These are phyloP conservation scores for Fraxinus paxiana DNA, from an alignment of 305 asterid genomes.

Conservation along the genomic window DNA sequence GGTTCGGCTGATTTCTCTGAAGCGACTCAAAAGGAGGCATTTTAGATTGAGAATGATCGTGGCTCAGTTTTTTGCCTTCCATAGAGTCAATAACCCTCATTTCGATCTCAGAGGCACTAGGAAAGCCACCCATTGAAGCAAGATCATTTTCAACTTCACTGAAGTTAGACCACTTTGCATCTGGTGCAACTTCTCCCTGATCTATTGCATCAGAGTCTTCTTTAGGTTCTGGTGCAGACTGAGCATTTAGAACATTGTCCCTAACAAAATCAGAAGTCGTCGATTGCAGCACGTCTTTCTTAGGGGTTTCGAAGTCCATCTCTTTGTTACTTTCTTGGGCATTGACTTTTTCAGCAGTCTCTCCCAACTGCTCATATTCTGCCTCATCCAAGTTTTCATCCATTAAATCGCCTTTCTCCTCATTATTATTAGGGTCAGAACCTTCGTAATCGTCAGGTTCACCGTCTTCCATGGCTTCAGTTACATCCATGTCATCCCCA, in stretches of 20 bases:
- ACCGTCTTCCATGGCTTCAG: conserved; percentile 55
- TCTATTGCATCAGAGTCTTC: conserved; percentile 40
- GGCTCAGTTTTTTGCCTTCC: conserved; percentile 45
- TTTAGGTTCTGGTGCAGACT: conserved; percentile 39
- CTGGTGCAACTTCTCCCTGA: conserved; percentile 41
- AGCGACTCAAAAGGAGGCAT: conserved; percentile 43
- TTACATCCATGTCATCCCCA: conserved; percentile 40
- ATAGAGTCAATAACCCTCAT: conserved; percentile 49
- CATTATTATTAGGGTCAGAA: conserved; percentile 35
- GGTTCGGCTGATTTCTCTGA: conserved; percentile 68
- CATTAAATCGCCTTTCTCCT: conserved; percentile 29
- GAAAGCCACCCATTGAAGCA: conserved; percentile 57
- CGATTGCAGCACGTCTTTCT: conserved; percentile 36
- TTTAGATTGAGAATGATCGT: conserved; percentile 38
- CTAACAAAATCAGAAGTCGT: conserved; percentile 26
- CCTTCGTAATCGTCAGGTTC: conserved; percentile 45
- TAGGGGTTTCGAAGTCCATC: conserved; percentile 36
- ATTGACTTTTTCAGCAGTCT: conserved; percentile 35
- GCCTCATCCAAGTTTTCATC: conserved; percentile 46
- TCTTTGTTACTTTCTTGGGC: conserved; percentile 38
- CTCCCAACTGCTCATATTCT: conserved; percentile 39
- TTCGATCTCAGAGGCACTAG: conserved; percentile 53
- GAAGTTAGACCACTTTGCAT: conserved; percentile 41
- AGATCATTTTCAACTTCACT: conserved; percentile 46
- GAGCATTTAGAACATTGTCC: conserved; percentile 37